Evolutionary conservation across 371 early-diverging fungal species (phyloP).

Genomic region (Mycotypha africana): DNA sequence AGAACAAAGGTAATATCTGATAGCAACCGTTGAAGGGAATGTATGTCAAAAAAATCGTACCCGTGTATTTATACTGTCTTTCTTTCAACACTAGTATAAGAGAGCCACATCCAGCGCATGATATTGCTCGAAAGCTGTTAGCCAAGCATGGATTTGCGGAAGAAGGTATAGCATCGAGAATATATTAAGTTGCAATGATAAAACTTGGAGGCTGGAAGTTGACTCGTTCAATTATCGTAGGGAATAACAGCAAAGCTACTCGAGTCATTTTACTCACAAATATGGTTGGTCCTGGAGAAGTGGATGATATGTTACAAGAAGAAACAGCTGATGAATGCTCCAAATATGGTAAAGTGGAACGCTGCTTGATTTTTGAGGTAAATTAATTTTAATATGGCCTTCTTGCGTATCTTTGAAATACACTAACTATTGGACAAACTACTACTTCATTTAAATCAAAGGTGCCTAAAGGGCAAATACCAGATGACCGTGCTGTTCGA

Average conservation of each 20-base stretch:
- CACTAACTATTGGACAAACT: not conserved
- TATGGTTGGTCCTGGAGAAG: slow-evolving; percentile 68
- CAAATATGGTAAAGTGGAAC: slow-evolving; percentile 67
- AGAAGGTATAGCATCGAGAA: too few relatives aligned
- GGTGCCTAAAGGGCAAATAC: slow-evolving; percentile 46
- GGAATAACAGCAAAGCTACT: too few relatives aligned
- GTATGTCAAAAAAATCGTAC: not conserved
- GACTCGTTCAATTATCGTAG: too few relatives aligned
- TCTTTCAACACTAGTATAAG: not conserved
- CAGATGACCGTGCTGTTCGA: slow-evolving; percentile 60
- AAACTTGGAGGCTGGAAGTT: too few relatives aligned
- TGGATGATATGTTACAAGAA: slow-evolving; percentile 66
- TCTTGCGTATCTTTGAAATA: not conserved
- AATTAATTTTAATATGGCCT: too few relatives aligned
- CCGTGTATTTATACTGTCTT: not conserved
- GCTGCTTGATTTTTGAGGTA: slow-evolving; percentile 67
- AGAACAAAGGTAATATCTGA: slow-evolving; percentile 6
- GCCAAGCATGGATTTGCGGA: slow-evolving; percentile 35
- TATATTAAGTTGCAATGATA: too few relatives aligned
- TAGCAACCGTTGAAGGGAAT: too few relatives aligned
- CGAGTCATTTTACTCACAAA: slow-evolving; percentile 53
- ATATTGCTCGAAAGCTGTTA: slow-evolving; percentile 30
- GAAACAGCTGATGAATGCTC: slow-evolving; percentile 76
- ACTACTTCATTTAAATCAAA: too few relatives aligned
- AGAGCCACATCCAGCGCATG: slow-evolving; percentile 10